Evolutionary conservation across 257 asterid species (phyloP).

Genomic region (Solanum chilense): DNA sequence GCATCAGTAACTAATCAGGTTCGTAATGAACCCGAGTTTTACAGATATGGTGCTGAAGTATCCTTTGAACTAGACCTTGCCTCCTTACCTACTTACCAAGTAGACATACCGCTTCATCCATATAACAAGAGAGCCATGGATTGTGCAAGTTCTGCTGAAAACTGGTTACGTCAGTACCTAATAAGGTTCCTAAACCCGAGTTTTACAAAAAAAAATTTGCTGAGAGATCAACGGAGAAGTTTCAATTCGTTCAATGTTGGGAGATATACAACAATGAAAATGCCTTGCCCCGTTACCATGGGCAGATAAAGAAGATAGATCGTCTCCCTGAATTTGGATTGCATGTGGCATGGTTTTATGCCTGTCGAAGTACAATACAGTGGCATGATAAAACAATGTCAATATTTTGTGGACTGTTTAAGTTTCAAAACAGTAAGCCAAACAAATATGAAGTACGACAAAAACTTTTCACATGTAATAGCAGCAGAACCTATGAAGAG

Average conservation of each 20-base stretch:
- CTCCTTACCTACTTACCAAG: slow-evolving; percentile 11
- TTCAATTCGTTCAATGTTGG: slow-evolving; percentile 26
- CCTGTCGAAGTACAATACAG: background rate
- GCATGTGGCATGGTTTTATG: slow-evolving; percentile 14
- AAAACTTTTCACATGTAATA: no score
- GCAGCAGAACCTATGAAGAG: background rate
- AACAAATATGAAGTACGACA: no score
- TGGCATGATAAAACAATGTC: background rate
- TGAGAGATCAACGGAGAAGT: slow-evolving; percentile 16
- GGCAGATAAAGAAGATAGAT: slow-evolving; percentile 13
- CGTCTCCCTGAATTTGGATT: background rate
- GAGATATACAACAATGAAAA: slow-evolving; percentile 26
- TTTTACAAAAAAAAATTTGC: background rate
- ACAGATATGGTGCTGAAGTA: slow-evolving; percentile 5
- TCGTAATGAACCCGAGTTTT: slow-evolving; percentile 14
- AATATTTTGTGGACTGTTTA: slow-evolving; percentile 9
- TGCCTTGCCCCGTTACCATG: slow-evolving; percentile 24
- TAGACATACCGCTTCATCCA: background rate
- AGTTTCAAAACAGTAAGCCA: no score
- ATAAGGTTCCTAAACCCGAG: background rate
- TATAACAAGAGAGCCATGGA: background rate
- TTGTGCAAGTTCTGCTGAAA: slow-evolving; percentile 7
- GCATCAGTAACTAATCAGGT: background rate
- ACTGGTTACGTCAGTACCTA: background rate
- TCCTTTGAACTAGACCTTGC: slow-evolving; percentile 26